Evolutionary conservation across 805 yeast species (phyloP), one percentile per base, ranked within the genome.

Genomic region (Schwanniomyces sp.): DNA sequence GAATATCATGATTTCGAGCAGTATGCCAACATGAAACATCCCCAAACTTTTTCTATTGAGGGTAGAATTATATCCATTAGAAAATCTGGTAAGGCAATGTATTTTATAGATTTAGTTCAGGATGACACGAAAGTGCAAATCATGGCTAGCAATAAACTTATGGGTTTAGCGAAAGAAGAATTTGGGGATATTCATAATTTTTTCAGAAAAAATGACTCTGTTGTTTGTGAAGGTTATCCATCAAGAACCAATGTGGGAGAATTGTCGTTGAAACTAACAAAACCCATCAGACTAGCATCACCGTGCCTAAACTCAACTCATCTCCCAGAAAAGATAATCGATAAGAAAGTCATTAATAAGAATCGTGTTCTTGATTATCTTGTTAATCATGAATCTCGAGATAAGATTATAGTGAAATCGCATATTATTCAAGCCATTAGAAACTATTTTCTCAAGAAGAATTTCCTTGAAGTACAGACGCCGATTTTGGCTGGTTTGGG

Each of bases 401-500:
- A 78, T 2, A 65, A 77, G 0, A 68, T 81, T 2, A 36, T 72
- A 6, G 74, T 82, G 1, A 78, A 92, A 51, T 75, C 85, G 2
- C 57, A 67, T n/a, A 69, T 91, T 1, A 72, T 85, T 2, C 70
- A 72, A 9, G 61, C 75, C 1, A 70, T 92, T 4, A 69, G 97
- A 18, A 52, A 59, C 1, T 91, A 80, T 55, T 74, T 92, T 17
- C 72, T 75, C 36, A 55, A 59, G 0, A 66, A 70, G 18, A 81
- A 72, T 1, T 94, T 91, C 54, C 51, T 88, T 2, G 97, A 91
- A 62, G 96, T 94, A 0, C 87, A 85, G 44, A 94, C 99, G 0
- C 99, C 99, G 0, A 79, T 91, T 1, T 65, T 94, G 10, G 80
- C 90, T 0, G 82, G 84, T 1, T 69, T 73, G 29, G 81, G 91